Percentiles rank a stretch among this genome's conserved stretches.
phyloP scores from a whole-genome alignment of 1,284 basidiomycete species.

The Malassezia equina region DNA sequence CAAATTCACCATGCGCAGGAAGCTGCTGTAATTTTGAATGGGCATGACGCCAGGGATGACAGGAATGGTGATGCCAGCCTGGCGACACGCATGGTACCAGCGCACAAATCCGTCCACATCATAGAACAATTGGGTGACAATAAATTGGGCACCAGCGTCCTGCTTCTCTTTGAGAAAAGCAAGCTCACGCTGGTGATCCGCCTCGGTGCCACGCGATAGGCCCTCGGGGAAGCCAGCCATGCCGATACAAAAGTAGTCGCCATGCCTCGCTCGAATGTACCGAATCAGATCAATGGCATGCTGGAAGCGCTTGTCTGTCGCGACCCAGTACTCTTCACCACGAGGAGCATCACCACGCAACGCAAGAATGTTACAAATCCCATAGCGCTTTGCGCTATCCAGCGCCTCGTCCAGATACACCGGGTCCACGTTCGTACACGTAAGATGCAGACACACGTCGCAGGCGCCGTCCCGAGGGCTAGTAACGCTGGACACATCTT shows the following conservation, averaged over 20 bases:
- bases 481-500: slow-evolving; percentile 15
- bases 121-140: slow-evolving; percentile 96
- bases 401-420: slow-evolving; percentile 64
- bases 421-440: slow-evolving; percentile 86
- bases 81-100: slow-evolving; percentile 29
- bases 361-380: slow-evolving; percentile 83
- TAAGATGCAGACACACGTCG: slow-evolving; percentile 86
- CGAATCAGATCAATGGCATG: slow-evolving; percentile 80
- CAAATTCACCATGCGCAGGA: slow-evolving; percentile 78
- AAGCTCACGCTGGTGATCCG: slow-evolving; percentile 60
- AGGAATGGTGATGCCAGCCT: slow-evolving; percentile 71
- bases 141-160: slow-evolving; percentile 87
- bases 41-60: slow-evolving; percentile 97
- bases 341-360: slow-evolving; percentile 77
- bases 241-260: slow-evolving; percentile 78
- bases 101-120: slow-evolving; percentile 58
- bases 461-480: slow-evolving; percentile 61
- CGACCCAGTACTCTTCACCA: slow-evolving; percentile 82
- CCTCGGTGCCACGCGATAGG: slow-evolving; percentile 51
- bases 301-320: slow-evolving; percentile 72
- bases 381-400: slow-evolving; percentile 66
- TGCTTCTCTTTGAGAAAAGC: slow-evolving; percentile 74
- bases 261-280: slow-evolving; percentile 79
- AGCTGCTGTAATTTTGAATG: slow-evolving; percentile 88
- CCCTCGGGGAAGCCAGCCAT: slow-evolving; percentile 92